Base-by-base conservation (phyloP, 768 basidiomycete genomes). In the Amanita phalloides region DNA sequence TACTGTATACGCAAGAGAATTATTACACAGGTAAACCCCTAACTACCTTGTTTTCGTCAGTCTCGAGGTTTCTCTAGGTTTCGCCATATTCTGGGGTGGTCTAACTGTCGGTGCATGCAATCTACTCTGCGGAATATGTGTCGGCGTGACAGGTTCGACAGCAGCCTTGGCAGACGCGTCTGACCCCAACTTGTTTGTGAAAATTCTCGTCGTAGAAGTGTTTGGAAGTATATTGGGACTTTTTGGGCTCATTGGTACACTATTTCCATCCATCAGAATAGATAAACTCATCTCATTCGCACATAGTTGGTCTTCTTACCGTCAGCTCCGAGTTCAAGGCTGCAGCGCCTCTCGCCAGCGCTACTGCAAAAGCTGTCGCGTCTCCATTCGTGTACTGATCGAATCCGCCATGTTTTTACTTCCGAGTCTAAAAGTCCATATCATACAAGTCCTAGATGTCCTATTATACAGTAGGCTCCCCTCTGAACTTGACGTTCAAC, bases 41-140 rank as follows among this genome's bases (percentile, higher is more conserved):
- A 45, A 4, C 14, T 13, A 36, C 25, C 41, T 21, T 6, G 17
- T 33, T 48, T 43, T 43, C 10, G 23, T 44, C 21, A 20, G 38
- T 21, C 17, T 45, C 43, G 17, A 6, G 20, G 11, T 26, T 23
- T 20, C 10, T n/a, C 6, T 57, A 90, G 90, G 92, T 4, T 97
- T 80, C 60, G 86, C 95, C 2, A 76, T 98, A 47, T 98, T 99
- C 76, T 98, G 94, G 86, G 94, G 93, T 21, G 96, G 96, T 28
- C 70, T 97, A 32, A 93, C 92, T 2, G 94, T 95, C 26, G 96
- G 96, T 13, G 63, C 82, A 3, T 98, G 95, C 69, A 98, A 98
- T 67, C 77, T 98, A 23, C 76, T 99, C 20, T 98, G 96, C 55
- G 96, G 96, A 55, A 68, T 97, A 53, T 89, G 84, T 11, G 96